phyloP scores from a whole-genome alignment of 2,329 filamentous ascomycete species.

The Monilinia laxa region DNA sequence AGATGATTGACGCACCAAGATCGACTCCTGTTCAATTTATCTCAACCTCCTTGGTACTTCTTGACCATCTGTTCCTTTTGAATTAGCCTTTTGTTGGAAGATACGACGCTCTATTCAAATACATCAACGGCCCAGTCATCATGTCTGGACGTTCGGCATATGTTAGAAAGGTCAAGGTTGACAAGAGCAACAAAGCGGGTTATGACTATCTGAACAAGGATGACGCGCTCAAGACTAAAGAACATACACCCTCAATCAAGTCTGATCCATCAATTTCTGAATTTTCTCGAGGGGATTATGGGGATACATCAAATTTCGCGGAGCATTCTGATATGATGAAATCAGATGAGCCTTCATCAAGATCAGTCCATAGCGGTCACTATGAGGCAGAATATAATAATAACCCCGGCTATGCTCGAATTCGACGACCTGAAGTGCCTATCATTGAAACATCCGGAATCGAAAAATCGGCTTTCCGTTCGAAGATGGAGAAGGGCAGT shows the following conservation, averaged over 20 bases:
- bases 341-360: slow-evolving; percentile 5
- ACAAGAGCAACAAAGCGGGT: slow-evolving; percentile 38
- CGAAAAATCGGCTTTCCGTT: slow-evolving; percentile 17
- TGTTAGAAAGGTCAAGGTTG: slow-evolving; percentile 56
- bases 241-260: slow-evolving; percentile 6
- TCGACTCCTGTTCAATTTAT: neutral
- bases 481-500: slow-evolving; percentile 21
- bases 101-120: neutral
- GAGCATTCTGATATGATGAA: slow-evolving; percentile 12
- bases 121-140: slow-evolving; percentile 9
- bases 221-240: slow-evolving; percentile 13
- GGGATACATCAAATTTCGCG: neutral
- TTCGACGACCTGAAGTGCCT: slow-evolving; percentile 21
- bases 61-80: neutral
- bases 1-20: neutral
- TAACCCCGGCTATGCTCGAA: slow-evolving; percentile 18
- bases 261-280: slow-evolving; percentile 17
- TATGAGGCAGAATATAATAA: neutral
- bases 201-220: slow-evolving; percentile 20
- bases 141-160: slow-evolving; percentile 59
- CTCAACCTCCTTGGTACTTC: neutral
- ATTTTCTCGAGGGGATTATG: neutral
- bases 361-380: slow-evolving; percentile 4
- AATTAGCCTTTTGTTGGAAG: neutral
- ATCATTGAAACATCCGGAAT: slow-evolving; percentile 22